Evolutionary conservation across 306 rosid species (phyloP).

Genomic region (Cucumis hystrix): DNA sequence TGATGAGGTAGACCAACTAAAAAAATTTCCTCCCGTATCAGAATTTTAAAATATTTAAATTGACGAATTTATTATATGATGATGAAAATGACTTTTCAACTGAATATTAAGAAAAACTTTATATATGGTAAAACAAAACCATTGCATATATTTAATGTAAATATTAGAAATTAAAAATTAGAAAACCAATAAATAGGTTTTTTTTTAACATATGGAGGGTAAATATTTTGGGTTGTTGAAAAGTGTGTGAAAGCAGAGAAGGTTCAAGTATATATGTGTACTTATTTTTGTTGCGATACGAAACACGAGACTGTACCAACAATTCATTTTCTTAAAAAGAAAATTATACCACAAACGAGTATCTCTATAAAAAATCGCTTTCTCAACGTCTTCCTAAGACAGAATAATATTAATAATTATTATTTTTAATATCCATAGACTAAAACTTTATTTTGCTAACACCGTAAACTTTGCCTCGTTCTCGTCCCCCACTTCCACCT

Average conservation of each 20-base stretch:
- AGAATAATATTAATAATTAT: no score
- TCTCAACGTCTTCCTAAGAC: neutral
- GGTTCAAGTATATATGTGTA: neutral
- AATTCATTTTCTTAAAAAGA: neutral
- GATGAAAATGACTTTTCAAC: neutral
- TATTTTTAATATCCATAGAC: neutral
- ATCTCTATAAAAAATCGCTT: slow-evolving; percentile 1
- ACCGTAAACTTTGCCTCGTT: slow-evolving; percentile 2
- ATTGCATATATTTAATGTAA: no score
- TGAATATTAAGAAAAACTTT: neutral
- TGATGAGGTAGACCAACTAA: neutral
- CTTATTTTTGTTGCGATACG: neutral
- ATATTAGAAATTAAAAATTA: no score
- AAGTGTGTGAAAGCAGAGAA: neutral
- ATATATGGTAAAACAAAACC: neutral
- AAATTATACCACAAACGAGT: neutral
- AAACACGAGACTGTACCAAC: neutral
- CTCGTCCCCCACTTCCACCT: neutral
- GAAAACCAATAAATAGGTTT: no score
- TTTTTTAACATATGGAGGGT: no score
- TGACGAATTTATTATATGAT: neutral
- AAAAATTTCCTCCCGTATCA: neutral
- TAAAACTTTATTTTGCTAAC: neutral
- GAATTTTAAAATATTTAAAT: neutral
- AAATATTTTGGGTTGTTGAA: neutral